Conservation (phyloP, 1,139 yeast species). For the Hemisphaericaspora xylofermentans region DNA sequence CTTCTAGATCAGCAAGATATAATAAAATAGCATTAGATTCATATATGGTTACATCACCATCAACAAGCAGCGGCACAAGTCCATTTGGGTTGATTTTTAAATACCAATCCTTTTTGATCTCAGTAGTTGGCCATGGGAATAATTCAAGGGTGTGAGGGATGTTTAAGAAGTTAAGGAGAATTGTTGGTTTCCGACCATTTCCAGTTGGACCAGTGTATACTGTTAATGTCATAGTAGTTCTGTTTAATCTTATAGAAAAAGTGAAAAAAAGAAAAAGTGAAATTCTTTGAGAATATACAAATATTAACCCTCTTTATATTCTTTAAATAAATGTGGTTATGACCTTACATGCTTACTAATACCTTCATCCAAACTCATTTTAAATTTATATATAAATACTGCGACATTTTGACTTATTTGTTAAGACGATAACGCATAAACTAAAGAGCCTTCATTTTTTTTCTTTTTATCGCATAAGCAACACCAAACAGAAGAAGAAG, state of each 20-base stretch:
- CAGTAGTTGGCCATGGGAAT: conserved; percentile 13
- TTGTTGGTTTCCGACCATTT: conserved; percentile 20
- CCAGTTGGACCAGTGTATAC: conserved; percentile 20
- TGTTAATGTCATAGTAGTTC: conserved; percentile 7
- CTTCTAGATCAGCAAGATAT: conserved; percentile 12
- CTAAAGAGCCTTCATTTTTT: no score
- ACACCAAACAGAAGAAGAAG: no score
- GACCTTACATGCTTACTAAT: no score
- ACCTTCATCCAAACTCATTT: no score
- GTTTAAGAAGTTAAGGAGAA: conserved; percentile 16
- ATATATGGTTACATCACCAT: conserved; percentile 7
- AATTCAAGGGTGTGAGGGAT: conserved; percentile 13
- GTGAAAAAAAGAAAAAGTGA: background rate
- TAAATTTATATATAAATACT: no score
- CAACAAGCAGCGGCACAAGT: conserved; percentile 13
- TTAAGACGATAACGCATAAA: no score
- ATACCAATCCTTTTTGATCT: conserved; percentile 15
- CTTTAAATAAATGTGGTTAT: no score
- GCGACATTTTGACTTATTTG: no score
- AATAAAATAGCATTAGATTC: conserved; percentile 13
- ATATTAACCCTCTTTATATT: no score
- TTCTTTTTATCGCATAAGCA: no score
- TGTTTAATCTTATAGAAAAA: background rate
- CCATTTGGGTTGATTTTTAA: conserved; percentile 15
- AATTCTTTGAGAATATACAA: background rate